These are phyloP conservation scores for Pythium plurisporium DNA, from an alignment of 352 stramenopile species.

Conservation along the genomic window DNA sequence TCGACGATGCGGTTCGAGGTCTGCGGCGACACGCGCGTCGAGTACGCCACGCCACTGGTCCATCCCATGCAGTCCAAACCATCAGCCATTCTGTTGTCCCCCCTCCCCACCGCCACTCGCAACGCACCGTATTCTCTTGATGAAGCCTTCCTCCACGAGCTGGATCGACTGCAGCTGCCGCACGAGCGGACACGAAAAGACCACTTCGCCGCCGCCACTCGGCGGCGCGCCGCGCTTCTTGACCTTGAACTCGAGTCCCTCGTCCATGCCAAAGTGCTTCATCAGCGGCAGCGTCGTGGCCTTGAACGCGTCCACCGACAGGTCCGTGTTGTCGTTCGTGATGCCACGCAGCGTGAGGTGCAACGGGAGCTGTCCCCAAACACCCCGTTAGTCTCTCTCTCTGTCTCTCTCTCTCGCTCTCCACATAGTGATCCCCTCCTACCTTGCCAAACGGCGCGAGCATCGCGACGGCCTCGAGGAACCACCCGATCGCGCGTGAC, in stretches of 20 bases:
- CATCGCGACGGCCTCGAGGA: conserved; percentile 96
- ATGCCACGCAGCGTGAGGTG: conserved; percentile 93
- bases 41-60: conserved; percentile 94
- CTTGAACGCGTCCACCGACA: conserved; percentile 93
- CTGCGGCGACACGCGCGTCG: conserved; percentile 95
- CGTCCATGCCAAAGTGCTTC: conserved; percentile 95
- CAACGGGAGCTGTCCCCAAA: conserved; percentile 82
- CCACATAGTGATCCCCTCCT: not conserved
- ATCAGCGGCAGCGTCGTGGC: conserved; percentile 94
- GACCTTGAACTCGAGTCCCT: conserved; percentile 80
- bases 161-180: conserved; percentile 93
- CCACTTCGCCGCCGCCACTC: conserved; percentile 82
- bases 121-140: conserved; percentile 94
- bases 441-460: conserved; percentile 96
- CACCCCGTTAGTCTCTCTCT: too few species aligned
- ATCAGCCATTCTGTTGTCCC: too few species aligned
- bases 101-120: not conserved
- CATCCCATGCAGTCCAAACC: too few species aligned
- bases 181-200: conserved; percentile 95
- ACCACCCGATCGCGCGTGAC: conserved; percentile 99
- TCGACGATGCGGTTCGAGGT: conserved; percentile 98
- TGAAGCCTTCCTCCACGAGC: conserved; percentile 95
- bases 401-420: too few species aligned
- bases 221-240: conserved; percentile 90
- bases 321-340: conserved; percentile 92